A percentile compares a stretch with the other conserved stretches of the same genome.
phyloP scores from a whole-genome alignment of 2,329 filamentous ascomycete genomes.

The Venturia pyrina region DNA sequence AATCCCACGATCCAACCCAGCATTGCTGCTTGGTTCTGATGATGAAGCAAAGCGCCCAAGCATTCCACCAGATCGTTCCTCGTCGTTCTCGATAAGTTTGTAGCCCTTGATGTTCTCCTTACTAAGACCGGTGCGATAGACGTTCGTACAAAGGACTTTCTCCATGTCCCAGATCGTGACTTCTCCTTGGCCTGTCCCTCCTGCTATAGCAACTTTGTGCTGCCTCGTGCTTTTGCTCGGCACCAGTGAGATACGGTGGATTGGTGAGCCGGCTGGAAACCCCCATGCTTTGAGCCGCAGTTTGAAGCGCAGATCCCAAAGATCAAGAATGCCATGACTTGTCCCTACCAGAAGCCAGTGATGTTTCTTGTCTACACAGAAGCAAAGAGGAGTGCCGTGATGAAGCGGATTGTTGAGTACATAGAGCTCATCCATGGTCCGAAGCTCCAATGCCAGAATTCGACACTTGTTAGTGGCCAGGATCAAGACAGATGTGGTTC shows the following conservation, averaged over 20 bases:
- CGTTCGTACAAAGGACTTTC: conserved; percentile 76
- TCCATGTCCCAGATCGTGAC: conserved; percentile 95
- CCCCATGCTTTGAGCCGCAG: conserved; percentile 83
- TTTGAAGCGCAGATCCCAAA: conserved; percentile 96
- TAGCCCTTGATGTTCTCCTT: conserved; percentile 51
- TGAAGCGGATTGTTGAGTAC: conserved; percentile 78
- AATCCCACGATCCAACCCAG: conserved; percentile 55
- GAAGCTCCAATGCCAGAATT: conserved; percentile 74
- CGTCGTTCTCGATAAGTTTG: conserved; percentile 80
- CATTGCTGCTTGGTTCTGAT: conserved; percentile 41
- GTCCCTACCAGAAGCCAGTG: conserved; percentile 91
- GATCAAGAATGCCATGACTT: conserved; percentile 79
- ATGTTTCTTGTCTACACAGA: conserved; percentile 74
- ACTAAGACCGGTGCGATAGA: conserved; percentile 59
- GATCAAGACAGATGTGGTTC: conserved; percentile 63
- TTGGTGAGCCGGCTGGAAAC: conserved; percentile 66
- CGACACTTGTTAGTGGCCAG: conserved; percentile 80
- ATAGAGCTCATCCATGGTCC: conserved; percentile 75
- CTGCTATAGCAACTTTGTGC: conserved; percentile 79
- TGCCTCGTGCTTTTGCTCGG: conserved; percentile 44
- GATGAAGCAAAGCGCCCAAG: conserved; percentile 71
- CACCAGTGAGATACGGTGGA: conserved; percentile 71
- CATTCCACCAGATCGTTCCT: conserved; percentile 79
- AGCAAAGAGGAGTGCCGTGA: conserved; percentile 84
- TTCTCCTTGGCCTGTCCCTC: conserved; percentile 78